Conservation (phyloP, 1,139 yeast genomes). For the Suhomyces kunorum region DNA sequence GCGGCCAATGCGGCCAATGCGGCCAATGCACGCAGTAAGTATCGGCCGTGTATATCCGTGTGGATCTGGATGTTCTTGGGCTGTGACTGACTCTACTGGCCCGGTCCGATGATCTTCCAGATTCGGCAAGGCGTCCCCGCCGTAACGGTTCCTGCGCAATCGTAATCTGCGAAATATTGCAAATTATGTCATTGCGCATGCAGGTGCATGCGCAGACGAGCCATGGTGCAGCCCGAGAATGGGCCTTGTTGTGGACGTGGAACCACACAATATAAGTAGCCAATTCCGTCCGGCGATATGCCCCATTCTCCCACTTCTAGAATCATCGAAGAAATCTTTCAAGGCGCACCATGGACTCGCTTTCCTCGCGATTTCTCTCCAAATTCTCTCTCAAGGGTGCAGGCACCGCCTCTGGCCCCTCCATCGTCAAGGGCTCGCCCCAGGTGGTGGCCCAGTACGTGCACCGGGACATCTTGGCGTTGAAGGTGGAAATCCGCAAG, state of each 20-base stretch:
- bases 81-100: too few relatives aligned
- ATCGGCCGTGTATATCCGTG: too few relatives aligned
- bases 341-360: conserved; percentile 1
- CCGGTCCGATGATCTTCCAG: too few relatives aligned
- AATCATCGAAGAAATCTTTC: too few relatives aligned
- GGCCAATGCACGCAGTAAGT: too few relatives aligned
- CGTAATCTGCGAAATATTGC: too few relatives aligned
- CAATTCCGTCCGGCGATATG: not conserved
- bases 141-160: too few relatives aligned
- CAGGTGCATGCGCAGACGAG: not conserved
- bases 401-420: conserved; percentile 2
- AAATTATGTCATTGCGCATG: not conserved
- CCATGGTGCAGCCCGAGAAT: not conserved
- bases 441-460: conserved; percentile 23
- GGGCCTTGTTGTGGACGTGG: not conserved
- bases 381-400: not conserved
- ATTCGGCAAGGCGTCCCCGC: too few relatives aligned
- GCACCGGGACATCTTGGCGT: conserved; percentile 21
- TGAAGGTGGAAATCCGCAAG: conserved; percentile 23
- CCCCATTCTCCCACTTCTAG: not conserved
- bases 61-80: too few relatives aligned
- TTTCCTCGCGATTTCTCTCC: conserved; percentile 3
- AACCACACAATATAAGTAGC: not conserved
- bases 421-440: conserved; percentile 21
- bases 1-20: too few relatives aligned